Evolutionary conservation across 1,139 yeast genomes (phyloP), one percentile per base, ranked within the genome.

Genomic region (Yamadazyma atlantica): DNA sequence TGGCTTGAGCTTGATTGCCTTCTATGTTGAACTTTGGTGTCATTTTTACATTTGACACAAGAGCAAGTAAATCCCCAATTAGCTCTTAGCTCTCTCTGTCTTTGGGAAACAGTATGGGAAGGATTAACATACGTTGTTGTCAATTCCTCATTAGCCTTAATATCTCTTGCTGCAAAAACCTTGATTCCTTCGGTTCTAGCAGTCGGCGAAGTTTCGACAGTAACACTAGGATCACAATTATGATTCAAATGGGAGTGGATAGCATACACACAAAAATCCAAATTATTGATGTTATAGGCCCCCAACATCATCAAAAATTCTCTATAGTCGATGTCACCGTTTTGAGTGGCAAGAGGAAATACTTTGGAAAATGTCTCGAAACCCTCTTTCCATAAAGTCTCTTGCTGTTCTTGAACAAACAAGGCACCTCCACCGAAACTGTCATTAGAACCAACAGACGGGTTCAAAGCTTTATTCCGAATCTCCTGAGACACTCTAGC

Each of bases 31-130:
- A 42, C 48, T 39, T 68, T 61, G 33, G 71, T 62, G 45, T 85
- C 95, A 5, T 62, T 64, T 49, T 75, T 73, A 59, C 96, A 87
- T 44, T 83, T 76, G 8, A 58, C 49, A 57, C 96, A 87, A 18
- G 57, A 62, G 58, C 96, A 87, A n/a, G 74, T 53, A 56, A 87
- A 87, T 4, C 95, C 95, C 88, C 89, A 87, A 50, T 84, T 82
- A n/a, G 80, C 80, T 40, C 90, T 64, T 36, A 87, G 64, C 45
- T 77, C 82, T 44, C 85, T 62, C 51, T 79, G 82, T 48, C 96
- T 75, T 46, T 80, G 79, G 33, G 71, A 75, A 6, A 82, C 76
- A 3, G 80, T 77, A 51, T 78, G 81, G 8, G 66, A 58, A 2
- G 90, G 87, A 49, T 84, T 80, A 1, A 86, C 87, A 50, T 87